Percentiles rank a stretch among this genome's conserved stretches.
Conservation (phyloP, 768 basidiomycete genomes). For the Rubroboletus satanas region DNA sequence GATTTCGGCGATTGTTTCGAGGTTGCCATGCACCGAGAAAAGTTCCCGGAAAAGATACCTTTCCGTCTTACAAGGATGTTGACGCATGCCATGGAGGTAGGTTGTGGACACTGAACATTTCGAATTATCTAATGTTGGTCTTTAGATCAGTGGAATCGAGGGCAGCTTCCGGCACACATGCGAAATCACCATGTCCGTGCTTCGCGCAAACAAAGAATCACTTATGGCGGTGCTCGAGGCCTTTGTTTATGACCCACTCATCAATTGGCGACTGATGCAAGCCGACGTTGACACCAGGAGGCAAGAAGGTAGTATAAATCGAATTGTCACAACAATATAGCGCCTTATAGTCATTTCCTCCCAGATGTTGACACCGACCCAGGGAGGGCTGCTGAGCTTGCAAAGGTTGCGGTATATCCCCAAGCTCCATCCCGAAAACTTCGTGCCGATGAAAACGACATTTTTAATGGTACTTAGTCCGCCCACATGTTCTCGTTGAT, state of each 20-base stretch:
- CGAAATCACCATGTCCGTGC: slow-evolving; percentile 95
- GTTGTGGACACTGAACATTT: slow-evolving; percentile 9
- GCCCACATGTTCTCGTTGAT: background rate
- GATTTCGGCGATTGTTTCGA: slow-evolving; percentile 99
- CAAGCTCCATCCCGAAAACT: slow-evolving; percentile 78
- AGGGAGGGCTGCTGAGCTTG: slow-evolving; percentile 57
- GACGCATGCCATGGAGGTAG: slow-evolving; percentile 97
- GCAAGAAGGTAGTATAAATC: slow-evolving; percentile 53
- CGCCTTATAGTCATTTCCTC: background rate
- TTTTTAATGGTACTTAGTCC: slow-evolving; percentile 69
- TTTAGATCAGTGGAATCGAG: slow-evolving; percentile 92
- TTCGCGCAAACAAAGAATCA: slow-evolving; percentile 97
- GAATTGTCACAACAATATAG: background rate
- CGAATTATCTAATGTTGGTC: slow-evolving; percentile 4
- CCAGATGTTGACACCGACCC: slow-evolving; percentile 46
- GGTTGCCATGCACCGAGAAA: slow-evolving; percentile 95
- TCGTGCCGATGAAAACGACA: slow-evolving; percentile 91
- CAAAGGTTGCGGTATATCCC: slow-evolving; percentile 65
- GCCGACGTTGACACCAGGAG: slow-evolving; percentile 72
- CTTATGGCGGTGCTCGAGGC: slow-evolving; percentile 98
- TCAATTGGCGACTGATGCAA: slow-evolving; percentile 94
- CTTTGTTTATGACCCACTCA: slow-evolving; percentile 96
- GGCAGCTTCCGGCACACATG: slow-evolving; percentile 95
- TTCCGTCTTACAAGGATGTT: slow-evolving; percentile 98
- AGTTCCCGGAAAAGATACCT: slow-evolving; percentile 98